Evolutionary conservation across 208 protist genomes (phyloP).

Genomic region (Lotmaria passim): DNA sequence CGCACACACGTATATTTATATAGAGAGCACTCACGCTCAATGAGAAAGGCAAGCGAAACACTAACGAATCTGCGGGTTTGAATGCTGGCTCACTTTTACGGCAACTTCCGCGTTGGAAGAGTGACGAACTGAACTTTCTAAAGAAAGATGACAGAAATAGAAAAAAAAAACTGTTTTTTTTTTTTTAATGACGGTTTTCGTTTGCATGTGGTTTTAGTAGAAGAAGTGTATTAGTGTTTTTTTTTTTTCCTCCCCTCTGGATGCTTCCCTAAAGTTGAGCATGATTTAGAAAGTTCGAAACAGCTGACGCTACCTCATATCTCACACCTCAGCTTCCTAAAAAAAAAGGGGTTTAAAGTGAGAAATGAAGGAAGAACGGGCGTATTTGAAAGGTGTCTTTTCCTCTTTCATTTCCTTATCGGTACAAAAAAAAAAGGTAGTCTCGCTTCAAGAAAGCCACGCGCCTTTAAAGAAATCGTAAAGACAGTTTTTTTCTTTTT

Average conservation of each 20-base stretch:
- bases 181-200: background rate
- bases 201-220: background rate
- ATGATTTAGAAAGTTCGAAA: too few species aligned
- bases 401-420: slow-evolving; percentile 1
- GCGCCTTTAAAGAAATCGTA: background rate
- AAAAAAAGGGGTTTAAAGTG: background rate
- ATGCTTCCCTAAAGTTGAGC: too few species aligned
- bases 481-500: background rate
- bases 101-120: too few species aligned
- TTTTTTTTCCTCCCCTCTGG: background rate
- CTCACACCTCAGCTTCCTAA: background rate
- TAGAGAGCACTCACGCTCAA: too few species aligned
- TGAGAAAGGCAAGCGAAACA: too few species aligned
- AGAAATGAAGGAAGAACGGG: background rate
- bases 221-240: background rate
- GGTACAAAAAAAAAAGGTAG: background rate
- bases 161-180: background rate
- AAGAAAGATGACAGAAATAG: slow-evolving; percentile 5
- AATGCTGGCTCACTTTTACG: too few species aligned
- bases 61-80: too few species aligned
- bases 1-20: too few species aligned
- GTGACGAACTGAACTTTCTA: background rate
- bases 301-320: background rate
- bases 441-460: background rate
- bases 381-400: background rate